Conservation (phyloP, 1,284 basidiomycete genomes). For the Meira nashicola region DNA sequence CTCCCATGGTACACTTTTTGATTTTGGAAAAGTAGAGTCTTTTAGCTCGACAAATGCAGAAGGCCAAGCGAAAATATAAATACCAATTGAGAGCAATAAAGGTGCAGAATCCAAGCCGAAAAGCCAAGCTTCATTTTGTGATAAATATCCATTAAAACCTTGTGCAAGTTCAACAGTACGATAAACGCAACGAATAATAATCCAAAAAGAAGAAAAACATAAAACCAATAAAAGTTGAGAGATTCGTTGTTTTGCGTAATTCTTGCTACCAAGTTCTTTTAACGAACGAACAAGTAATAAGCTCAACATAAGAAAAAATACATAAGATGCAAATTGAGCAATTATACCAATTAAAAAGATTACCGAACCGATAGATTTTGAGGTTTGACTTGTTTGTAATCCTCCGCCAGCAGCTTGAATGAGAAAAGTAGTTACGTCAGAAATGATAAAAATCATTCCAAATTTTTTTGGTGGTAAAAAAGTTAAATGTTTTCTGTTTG, state of each 20-base stretch:
- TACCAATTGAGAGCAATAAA: slow-evolving; percentile 24
- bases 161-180: slow-evolving; percentile 33
- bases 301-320: slow-evolving; percentile 23
- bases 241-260: neutral
- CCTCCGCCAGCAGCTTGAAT: slow-evolving; percentile 19
- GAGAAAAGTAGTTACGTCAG: slow-evolving; percentile 30
- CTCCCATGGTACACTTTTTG: no score
- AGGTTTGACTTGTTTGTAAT: slow-evolving; percentile 19
- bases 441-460: slow-evolving; percentile 28
- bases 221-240: neutral
- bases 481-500: slow-evolving; percentile 1
- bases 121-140: slow-evolving; percentile 29
- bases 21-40: neutral
- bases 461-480: slow-evolving; percentile 20
- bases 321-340: slow-evolving; percentile 26
- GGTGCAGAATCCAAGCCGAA: slow-evolving; percentile 26
- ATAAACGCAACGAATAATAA: slow-evolving; percentile 27
- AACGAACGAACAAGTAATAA: neutral
- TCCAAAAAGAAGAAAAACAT: slow-evolving; percentile 9
- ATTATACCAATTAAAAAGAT: slow-evolving; percentile 30
- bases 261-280: neutral
- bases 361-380: slow-evolving; percentile 18
- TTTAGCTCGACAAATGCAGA: slow-evolving; percentile 16
- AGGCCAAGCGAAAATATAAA: slow-evolving; percentile 25
- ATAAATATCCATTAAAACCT: slow-evolving; percentile 25